Percentiles rank a stretch among this genome's conserved stretches.
phyloP scores from a whole-genome alignment of 2,329 filamentous ascomycete species.

The Monosporascus ibericus region DNA sequence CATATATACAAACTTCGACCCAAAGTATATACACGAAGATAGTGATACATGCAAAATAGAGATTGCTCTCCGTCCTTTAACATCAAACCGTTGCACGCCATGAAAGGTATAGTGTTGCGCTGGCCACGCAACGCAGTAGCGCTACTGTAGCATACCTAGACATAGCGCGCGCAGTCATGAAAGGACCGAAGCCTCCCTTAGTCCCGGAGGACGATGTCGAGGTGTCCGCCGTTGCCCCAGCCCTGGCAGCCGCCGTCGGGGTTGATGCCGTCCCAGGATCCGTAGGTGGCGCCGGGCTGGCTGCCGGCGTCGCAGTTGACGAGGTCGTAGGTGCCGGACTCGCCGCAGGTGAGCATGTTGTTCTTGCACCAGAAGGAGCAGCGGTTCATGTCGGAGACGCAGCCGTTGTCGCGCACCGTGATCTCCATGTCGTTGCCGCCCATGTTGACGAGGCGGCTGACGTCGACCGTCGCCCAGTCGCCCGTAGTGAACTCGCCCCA shows the following conservation, averaged over 20 bases:
- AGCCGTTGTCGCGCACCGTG: slow-evolving; percentile 29
- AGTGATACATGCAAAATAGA: background rate
- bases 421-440: slow-evolving; percentile 30
- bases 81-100: no score
- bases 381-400: slow-evolving; percentile 32
- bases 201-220: background rate
- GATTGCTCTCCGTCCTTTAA: no score
- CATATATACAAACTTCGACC: background rate
- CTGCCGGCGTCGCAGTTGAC: slow-evolving; percentile 24
- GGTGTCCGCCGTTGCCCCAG: slow-evolving; percentile 17
- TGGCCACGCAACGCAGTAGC: no score
- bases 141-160: no score
- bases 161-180: no score
- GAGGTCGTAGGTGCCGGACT: slow-evolving; percentile 29
- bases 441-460: slow-evolving; percentile 37
- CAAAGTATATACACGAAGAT: background rate
- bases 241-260: slow-evolving; percentile 25
- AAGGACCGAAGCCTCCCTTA: background rate
- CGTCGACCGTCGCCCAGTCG: slow-evolving; percentile 25
- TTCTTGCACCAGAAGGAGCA: slow-evolving; percentile 38
- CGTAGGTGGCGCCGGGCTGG: slow-evolving; percentile 20
- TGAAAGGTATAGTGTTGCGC: no score
- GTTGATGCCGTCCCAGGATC: slow-evolving; percentile 14
- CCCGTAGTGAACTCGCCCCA: slow-evolving; percentile 36
- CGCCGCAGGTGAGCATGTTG: slow-evolving; percentile 26